Evolutionary conservation across 257 asterid genomes (phyloP).

Genomic region (Solanum rostratum): DNA sequence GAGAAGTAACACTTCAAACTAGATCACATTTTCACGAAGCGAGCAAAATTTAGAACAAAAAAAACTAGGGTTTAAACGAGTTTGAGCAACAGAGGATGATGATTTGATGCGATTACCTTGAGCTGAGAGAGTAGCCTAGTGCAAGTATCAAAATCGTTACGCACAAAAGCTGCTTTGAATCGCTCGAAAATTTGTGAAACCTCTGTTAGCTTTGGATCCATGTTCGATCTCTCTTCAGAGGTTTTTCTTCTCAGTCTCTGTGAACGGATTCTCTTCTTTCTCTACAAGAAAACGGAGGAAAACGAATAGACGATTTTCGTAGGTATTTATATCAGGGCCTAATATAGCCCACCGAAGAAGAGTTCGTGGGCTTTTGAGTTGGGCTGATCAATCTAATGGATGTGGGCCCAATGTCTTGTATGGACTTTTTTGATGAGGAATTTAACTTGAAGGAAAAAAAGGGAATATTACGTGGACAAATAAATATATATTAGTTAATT

Average conservation of each 20-base stretch:
- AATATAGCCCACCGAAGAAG: background rate
- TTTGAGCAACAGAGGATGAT: background rate
- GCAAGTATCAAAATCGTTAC: slow-evolving; percentile 66
- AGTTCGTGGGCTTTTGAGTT: background rate
- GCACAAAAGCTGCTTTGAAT: slow-evolving; percentile 58
- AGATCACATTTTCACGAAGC: background rate
- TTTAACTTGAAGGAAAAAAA: no score
- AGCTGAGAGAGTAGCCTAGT: slow-evolving; percentile 56
- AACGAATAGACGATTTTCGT: background rate
- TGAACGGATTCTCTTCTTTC: background rate
- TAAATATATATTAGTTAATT: no score
- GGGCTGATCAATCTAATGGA: background rate
- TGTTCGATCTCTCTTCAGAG: slow-evolving; percentile 4
- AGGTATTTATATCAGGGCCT: background rate
- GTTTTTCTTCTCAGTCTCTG: background rate
- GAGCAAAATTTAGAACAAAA: background rate
- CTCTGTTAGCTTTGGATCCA: slow-evolving; percentile 69
- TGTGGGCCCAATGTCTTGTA: background rate
- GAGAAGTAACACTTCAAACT: background rate
- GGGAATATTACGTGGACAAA: no score
- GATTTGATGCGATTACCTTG: slow-evolving; percentile 36
- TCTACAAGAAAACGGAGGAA: background rate
- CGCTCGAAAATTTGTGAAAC: slow-evolving; percentile 59
- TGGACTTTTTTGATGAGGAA: no score
- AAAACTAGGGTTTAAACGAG: background rate